phyloP scores from a whole-genome alignment of 169 alveolate species.

The Cryptosporidium parvum region DNA sequence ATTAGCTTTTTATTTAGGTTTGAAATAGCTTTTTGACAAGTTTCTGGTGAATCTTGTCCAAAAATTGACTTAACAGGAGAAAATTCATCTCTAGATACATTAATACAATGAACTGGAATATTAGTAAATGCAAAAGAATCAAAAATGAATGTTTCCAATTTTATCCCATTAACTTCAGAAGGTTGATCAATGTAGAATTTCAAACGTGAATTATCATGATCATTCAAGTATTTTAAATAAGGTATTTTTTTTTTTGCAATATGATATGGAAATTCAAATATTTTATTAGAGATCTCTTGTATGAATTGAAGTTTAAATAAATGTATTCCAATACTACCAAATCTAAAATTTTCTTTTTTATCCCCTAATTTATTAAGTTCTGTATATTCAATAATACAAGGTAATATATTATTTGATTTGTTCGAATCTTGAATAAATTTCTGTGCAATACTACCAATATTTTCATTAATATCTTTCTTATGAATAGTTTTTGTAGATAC shows the following conservation, averaged over 20 bases:
- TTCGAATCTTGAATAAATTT: slow-evolving; percentile 68
- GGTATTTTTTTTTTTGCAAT: slow-evolving; percentile 82
- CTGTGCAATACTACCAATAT: slow-evolving; percentile 66
- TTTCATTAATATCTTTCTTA: slow-evolving; percentile 71
- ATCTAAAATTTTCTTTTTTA: slow-evolving; percentile 45
- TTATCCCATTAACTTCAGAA: slow-evolving; percentile 78
- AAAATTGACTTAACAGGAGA: slow-evolving; percentile 86
- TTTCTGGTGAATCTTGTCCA: slow-evolving; percentile 84
- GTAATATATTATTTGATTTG: slow-evolving; percentile 30
- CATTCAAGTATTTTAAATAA: slow-evolving; percentile 11
- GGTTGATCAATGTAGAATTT: slow-evolving; percentile 72
- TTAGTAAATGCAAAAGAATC: slow-evolving; percentile 79
- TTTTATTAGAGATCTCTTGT: slow-evolving; percentile 25
- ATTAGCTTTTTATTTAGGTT: slow-evolving; percentile 5
- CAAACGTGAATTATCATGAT: background rate
- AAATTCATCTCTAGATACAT: slow-evolving; percentile 82
- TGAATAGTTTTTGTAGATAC: slow-evolving; percentile 80
- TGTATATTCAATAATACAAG: slow-evolving; percentile 84
- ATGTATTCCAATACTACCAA: slow-evolving; percentile 84
- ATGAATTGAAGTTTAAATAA: slow-evolving; percentile 70
- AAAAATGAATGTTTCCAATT: slow-evolving; percentile 84
- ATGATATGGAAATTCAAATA: slow-evolving; percentile 78
- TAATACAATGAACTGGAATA: slow-evolving; percentile 72
- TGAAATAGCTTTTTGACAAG: slow-evolving; percentile 42
- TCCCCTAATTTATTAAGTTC: slow-evolving; percentile 80